Evolutionary conservation across 106 monocot genomes (phyloP).

Genomic region (Dactylorhiza incarnata): DNA sequence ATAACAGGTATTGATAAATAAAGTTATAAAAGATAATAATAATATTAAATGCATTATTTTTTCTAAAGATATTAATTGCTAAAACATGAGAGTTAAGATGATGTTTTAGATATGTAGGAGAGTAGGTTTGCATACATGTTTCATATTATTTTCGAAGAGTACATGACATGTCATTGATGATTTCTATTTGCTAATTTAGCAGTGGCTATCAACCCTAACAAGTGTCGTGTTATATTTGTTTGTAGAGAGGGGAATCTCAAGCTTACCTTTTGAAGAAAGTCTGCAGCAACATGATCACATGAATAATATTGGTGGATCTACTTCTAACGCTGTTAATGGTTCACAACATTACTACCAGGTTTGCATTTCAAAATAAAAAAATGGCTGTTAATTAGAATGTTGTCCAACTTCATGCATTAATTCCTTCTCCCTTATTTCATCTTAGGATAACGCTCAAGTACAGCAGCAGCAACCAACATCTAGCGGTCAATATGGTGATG

Average conservation of each 20-base stretch:
- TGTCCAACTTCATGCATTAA: background rate
- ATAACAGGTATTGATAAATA: background rate
- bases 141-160: background rate
- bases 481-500: constrained; percentile 31
- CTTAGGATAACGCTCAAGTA: constrained; percentile 22
- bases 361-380: constrained; percentile 1
- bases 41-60: background rate
- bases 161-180: background rate
- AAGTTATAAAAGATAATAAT: background rate
- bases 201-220: background rate
- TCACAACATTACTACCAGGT: constrained; percentile 54
- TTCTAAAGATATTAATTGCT: background rate
- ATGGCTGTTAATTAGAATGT: constrained; percentile 1
- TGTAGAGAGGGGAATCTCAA: constrained; percentile 33
- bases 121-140: background rate
- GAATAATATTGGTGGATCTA: constrained; percentile 22
- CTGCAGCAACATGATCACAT: constrained; percentile 11
- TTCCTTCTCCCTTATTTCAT: background rate
- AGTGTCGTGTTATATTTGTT: background rate
- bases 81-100: background rate
- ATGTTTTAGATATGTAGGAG: background rate
- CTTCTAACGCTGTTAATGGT: constrained; percentile 7
- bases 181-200: background rate
- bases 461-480: constrained; percentile 22
- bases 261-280: constrained; percentile 17